Base-by-base conservation (phyloP, 331 rosid genomes). In the Malus hybrid region DNA sequence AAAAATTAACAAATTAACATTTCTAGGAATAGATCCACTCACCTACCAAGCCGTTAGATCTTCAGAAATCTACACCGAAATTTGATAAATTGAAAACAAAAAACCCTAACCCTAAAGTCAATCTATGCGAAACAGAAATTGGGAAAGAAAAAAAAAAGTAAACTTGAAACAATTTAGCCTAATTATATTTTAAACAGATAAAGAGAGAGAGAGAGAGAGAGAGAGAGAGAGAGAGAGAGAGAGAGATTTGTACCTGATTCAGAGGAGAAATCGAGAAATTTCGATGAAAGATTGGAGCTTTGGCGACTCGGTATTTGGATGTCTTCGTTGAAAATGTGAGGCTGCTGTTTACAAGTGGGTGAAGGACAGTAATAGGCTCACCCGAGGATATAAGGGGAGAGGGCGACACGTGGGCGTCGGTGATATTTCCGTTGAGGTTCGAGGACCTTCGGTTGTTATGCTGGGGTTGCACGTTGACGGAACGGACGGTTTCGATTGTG, bases 1-100 rank as follows among this genome's bases (percentile, higher is more conserved):
- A 44, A 62, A 52, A 52, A 16, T 16, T 6, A 50, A 50, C 18
- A 73, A 24, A 5, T 28, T 20, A 2, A 74, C 30, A 36, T 36
- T 4, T 29, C 1, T 1, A 46, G 5, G 12, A n/a, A 62, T 7
- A 39, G 20, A 62, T 6, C 48, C 20, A 74, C 80, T 63, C 46
- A 74, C 75, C 82, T 5, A 74, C 75, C 82, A 3, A 82, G 10
- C 52, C 33, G 22, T 13, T 60, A 74, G 77, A 82, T 82, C 80
- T 75, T 7, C 30, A 64, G 20, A 74, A 57, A 32, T 1, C n/a
- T 61, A 36, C 15, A 22, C 75, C 52, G 34, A 66, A 6, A 7
- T n/a, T 26, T 22, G 16, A 22, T 2, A 64, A 74, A 69, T 15
- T 13, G 44, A 15, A 42, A 56, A 65, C 24, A 14, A 16, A 3